Evolutionary conservation across 1,284 basidiomycete species (phyloP).

Genomic region (Tylopilus sp.): DNA sequence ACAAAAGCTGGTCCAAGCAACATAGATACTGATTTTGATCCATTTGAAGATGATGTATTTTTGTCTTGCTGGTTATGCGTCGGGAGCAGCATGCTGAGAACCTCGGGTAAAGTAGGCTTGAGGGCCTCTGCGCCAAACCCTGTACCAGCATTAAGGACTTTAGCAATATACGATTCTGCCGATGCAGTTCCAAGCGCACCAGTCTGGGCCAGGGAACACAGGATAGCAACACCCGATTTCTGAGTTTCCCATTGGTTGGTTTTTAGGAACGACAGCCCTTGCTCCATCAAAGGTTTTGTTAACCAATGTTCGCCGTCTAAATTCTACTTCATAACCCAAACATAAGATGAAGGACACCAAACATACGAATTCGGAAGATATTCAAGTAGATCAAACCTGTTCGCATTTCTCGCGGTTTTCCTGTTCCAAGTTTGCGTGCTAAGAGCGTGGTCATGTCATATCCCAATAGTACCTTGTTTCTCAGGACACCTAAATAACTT

Average conservation of each 20-base stretch:
- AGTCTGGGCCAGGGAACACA: conserved; percentile 23
- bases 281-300: conserved; percentile 18
- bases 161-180: not conserved
- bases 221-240: conserved; percentile 18
- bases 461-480: conserved; percentile 7
- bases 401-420: conserved; percentile 15
- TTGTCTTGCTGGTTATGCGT: not conserved
- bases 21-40: conserved; percentile 11
- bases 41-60: not conserved
- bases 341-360: not conserved
- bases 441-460: conserved; percentile 19
- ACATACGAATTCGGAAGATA: conserved; percentile 17
- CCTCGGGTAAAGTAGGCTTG: conserved; percentile 10
- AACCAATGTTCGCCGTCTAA: conserved; percentile 20
- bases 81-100: conserved; percentile 22
- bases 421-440: conserved; percentile 18
- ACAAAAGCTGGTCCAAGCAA: conserved; percentile 23
- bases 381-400: conserved; percentile 22
- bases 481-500: conserved; percentile 3
- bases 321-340: not conserved
- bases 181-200: conserved; percentile 2
- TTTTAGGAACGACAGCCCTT: conserved; percentile 12
- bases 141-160: not conserved
- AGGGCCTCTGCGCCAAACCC: conserved; percentile 20
- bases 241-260: conserved; percentile 16